Percentiles rank a stretch among this genome's conserved stretches.
phyloP scores from a whole-genome alignment of 1,139 yeast species.

The Zygosaccharomyces sapae region DNA sequence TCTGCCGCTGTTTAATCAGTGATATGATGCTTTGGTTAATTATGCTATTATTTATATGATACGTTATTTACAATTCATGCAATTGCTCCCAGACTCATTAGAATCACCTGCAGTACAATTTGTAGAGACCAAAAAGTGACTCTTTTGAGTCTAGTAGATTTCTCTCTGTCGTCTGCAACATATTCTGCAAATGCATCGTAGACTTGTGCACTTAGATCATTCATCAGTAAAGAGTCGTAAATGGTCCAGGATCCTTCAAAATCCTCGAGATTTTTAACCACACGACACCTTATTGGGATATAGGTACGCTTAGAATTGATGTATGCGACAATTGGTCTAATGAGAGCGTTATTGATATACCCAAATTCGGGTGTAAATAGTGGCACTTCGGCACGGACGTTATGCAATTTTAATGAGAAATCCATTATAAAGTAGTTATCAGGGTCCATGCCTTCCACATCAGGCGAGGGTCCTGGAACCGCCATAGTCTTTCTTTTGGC shows the following conservation, averaged over 20 bases:
- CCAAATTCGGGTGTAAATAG: conserved; percentile 78
- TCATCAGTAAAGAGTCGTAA: conserved; percentile 87
- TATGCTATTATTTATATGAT: too few relatives aligned
- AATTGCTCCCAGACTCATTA: conserved; percentile 73
- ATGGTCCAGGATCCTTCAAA: conserved; percentile 97
- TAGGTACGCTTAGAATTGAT: conserved; percentile 85
- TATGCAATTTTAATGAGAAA: conserved; percentile 68
- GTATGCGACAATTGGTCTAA: conserved; percentile 92
- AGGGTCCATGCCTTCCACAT: conserved; percentile 36
- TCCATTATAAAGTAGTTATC: conserved; percentile 69
- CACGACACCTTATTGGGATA: conserved; percentile 80
- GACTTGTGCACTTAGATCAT: conserved; percentile 82
- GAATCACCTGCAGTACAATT: conserved; percentile 69
- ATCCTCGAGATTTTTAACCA: conserved; percentile 74
- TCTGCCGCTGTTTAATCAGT: too few relatives aligned
- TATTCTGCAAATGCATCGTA: conserved; percentile 87
- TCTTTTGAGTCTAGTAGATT: conserved; percentile 67
- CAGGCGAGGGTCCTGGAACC: conserved; percentile 16
- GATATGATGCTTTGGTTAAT: too few relatives aligned
- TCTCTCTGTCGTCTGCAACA: conserved; percentile 82
- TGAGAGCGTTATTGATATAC: conserved; percentile 83
- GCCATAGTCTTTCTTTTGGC: conserved; percentile 27
- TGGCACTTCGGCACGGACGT: conserved; percentile 86
- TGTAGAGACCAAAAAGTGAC: conserved; percentile 95
- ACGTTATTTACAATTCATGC: conserved; percentile 29